These are phyloP conservation scores for Wickerhamiella domercqiae DNA, from an alignment of 805 yeast genomes.

Conservation along the genomic window DNA sequence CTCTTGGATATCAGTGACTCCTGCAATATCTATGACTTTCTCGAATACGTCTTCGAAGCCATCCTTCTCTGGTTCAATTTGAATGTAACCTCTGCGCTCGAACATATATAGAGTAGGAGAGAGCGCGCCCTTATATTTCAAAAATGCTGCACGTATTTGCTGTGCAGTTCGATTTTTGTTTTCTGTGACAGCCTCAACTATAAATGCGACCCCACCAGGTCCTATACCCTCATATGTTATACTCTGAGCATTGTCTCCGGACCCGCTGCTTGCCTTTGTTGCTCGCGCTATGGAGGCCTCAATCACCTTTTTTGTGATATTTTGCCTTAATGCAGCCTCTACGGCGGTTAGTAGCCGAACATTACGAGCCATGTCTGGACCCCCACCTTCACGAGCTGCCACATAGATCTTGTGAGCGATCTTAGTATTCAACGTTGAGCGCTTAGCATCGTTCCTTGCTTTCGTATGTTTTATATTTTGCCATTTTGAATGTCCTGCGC, in stretches of 20 bases:
- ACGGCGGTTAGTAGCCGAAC: constrained; percentile 51
- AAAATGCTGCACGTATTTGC: constrained; percentile 56
- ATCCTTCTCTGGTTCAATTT: constrained; percentile 28
- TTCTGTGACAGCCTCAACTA: constrained; percentile 79
- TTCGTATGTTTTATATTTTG: constrained; percentile 86
- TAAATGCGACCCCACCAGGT: constrained; percentile 78
- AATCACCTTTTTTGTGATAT: constrained; percentile 69
- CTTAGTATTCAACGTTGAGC: constrained; percentile 51
- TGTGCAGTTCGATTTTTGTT: constrained; percentile 73
- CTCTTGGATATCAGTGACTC: constrained; percentile 39
- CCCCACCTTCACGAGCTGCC: constrained; percentile 51
- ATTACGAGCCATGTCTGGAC: constrained; percentile 51
- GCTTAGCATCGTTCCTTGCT: constrained; percentile 77
- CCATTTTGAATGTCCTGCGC: constrained; percentile 93
- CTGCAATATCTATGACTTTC: constrained; percentile 49
- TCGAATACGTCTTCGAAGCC: constrained; percentile 58
- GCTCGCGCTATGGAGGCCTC: constrained; percentile 70
- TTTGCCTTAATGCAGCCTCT: constrained; percentile 61
- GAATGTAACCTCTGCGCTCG: constrained; percentile 59
- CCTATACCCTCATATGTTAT: constrained; percentile 80
- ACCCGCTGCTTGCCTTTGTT: constrained; percentile 37
- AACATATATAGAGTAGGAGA: constrained; percentile 70
- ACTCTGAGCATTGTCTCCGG: constrained; percentile 42
- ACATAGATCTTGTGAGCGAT: constrained; percentile 59
- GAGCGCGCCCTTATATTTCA: constrained; percentile 43